A percentile compares a stretch with the other conserved stretches of the same genome.
Evolutionary conservation across 441 rosid genomes (phyloP).

Genomic region (Erysimum cheiri): DNA sequence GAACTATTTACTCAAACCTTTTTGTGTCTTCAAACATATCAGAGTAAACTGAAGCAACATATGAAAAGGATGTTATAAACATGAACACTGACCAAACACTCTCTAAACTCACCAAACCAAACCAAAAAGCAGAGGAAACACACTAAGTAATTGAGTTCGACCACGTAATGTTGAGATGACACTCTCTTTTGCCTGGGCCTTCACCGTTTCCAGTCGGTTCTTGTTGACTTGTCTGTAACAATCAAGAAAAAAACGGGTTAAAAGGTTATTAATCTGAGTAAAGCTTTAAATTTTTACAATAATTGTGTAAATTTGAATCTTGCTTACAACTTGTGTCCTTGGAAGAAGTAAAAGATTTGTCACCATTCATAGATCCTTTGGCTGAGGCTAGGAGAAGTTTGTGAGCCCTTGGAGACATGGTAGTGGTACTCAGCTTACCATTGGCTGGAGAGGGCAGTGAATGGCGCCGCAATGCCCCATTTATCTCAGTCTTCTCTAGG

Average conservation of each 20-base stretch:
- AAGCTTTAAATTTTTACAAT: neutral
- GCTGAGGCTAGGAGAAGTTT: constrained; percentile 54
- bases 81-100: constrained; percentile 28
- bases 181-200: constrained; percentile 28
- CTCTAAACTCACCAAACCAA: constrained; percentile 44
- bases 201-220: constrained; percentile 85
- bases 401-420: constrained; percentile 67
- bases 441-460: constrained; percentile 69
- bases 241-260: constrained; percentile 27
- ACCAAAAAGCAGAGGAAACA: constrained; percentile 31
- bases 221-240: constrained; percentile 60
- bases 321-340: constrained; percentile 66
- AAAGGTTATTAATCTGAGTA: constrained; percentile 13
- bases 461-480: constrained; percentile 60
- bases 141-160: constrained; percentile 27
- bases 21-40: constrained; percentile 30
- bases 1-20: constrained; percentile 40
- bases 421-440: constrained; percentile 50
- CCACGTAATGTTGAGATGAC: constrained; percentile 23
- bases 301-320: constrained; percentile 16
- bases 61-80: constrained; percentile 27
- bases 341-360: constrained; percentile 58
- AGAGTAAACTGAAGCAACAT: constrained; percentile 36
- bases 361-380: constrained; percentile 52
- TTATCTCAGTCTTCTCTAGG: constrained; percentile 51